Base-by-base conservation (phyloP, 73 alveolate genomes). In the Symbiodinium pilosum region DNA sequence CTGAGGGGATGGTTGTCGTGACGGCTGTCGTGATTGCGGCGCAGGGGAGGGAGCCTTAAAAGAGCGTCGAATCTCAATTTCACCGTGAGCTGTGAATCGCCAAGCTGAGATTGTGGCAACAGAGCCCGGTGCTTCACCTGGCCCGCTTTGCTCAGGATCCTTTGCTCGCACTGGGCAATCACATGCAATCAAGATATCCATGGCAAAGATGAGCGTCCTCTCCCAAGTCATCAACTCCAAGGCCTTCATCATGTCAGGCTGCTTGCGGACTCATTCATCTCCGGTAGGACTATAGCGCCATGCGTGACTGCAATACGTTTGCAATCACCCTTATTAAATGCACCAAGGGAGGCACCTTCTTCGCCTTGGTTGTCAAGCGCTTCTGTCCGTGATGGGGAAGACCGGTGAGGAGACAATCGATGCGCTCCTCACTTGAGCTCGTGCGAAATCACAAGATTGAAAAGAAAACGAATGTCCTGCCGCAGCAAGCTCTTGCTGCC, bases 401-500 rank as follows among this genome's bases (percentile, higher is more conserved):
- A 64, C 39, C 81, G 81, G 38, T 64, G 81, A 34, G 81, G 81
- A n/a, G 81, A 64, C 38, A 64, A 30, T 32, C 81, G 81, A 64
- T 64, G 81, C 18, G 81, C 81, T 64, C 81, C 81, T 64, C 21
- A 26, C 38, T 32, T 28, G 81, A 30, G n/a, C 39, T 28, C 41
- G 81, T 47, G 59, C 30, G 30, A 64, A 77, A 77, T 36, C 28
- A 34, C 4, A 38, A n/a, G 54, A 36, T 1, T 83, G 34, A 2
- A 20, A 11, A 16, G 16, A n/a, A 11, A 4, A 36, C 0, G 24
- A 34, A 26, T 20, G 84, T 87, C 94, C 94, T 87, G 94, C 87
- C 12, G 95, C 95, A 11, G 71, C 87, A 32, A 89, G 56, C 95
- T 89, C 95, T 68, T 89, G 87, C 84, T 59, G 86, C 87, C 75